These are phyloP conservation scores for Gnomoniopsis sp. DNA, from an alignment of 2,329 filamentous ascomycete species.

Conservation along the genomic window DNA sequence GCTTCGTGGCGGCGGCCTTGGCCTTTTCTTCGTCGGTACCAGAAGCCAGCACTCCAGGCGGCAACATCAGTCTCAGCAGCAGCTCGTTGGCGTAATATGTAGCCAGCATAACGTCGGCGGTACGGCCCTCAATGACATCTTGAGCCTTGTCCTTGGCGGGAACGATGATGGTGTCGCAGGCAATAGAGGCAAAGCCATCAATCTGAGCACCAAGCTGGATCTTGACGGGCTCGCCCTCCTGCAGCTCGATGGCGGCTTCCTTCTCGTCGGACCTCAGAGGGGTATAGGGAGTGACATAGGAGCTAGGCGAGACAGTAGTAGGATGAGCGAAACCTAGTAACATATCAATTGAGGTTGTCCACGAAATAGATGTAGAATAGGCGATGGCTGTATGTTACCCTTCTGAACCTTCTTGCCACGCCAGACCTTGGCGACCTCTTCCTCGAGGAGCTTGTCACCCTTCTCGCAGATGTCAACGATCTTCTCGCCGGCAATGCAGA, in stretches of 20 bases:
- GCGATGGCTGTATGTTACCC: conserved; percentile 47
- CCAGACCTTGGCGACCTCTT: conserved; percentile 94
- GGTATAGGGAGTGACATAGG: conserved; percentile 95
- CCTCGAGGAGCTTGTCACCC: conserved; percentile 91
- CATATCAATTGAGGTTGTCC: background rate
- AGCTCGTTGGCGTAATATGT: conserved; percentile 96
- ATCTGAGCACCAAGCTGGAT: conserved; percentile 99
- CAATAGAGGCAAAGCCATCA: conserved; percentile 92
- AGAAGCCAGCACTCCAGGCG: conserved; percentile 77
- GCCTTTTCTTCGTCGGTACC: conserved; percentile 94
- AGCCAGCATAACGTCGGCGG: conserved; percentile 84
- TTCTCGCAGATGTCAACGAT: conserved; percentile 92
- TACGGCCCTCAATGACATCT: conserved; percentile 67
- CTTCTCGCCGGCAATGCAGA: conserved; percentile 81
- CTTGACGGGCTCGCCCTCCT: conserved; percentile 87
- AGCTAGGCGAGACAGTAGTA: conserved; percentile 89
- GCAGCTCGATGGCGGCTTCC: conserved; percentile 76
- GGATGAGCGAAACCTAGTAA: conserved; percentile 79
- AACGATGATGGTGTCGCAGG: conserved; percentile 87
- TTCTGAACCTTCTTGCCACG: conserved; percentile 97
- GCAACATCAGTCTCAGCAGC: conserved; percentile 84
- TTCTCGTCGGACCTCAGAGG: conserved; percentile 81
- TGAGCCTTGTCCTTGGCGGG: conserved; percentile 56
- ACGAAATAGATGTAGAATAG: background rate
- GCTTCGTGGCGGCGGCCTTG: conserved; percentile 79